phyloP scores from a whole-genome alignment of 352 stramenopile genomes.

The Phytophthora litchii region DNA sequence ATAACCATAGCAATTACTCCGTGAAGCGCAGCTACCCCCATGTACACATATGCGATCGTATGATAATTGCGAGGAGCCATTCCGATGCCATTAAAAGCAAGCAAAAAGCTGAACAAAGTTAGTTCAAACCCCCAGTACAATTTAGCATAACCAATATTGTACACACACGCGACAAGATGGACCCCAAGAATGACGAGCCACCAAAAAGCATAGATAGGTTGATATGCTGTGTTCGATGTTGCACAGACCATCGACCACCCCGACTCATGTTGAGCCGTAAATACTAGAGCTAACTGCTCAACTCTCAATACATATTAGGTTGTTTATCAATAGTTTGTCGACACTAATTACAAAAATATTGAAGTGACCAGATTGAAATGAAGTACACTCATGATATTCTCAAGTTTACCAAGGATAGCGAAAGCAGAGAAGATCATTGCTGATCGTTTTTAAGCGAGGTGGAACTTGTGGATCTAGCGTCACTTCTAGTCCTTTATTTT shows the following conservation, averaged over 20 bases:
- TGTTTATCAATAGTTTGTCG: background rate
- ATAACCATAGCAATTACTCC: slow-evolving; percentile 16
- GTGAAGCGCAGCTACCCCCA: slow-evolving; percentile 26
- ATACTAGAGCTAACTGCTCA: slow-evolving; percentile 6
- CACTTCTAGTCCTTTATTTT: slow-evolving; percentile 1
- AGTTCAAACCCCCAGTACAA: slow-evolving; percentile 29
- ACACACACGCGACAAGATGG: slow-evolving; percentile 15
- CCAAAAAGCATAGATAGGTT: slow-evolving; percentile 28
- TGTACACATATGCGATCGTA: slow-evolving; percentile 24
- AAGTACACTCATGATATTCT: too few relatives aligned
- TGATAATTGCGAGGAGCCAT: slow-evolving; percentile 21
- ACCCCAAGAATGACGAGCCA: slow-evolving; percentile 24
- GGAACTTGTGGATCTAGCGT: background rate
- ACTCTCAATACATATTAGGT: background rate
- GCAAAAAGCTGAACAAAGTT: slow-evolving; percentile 12
- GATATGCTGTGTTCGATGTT: slow-evolving; percentile 4
- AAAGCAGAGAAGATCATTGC: too few relatives aligned
- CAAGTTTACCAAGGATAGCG: too few relatives aligned
- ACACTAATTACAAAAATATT: too few relatives aligned
- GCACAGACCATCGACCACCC: background rate
- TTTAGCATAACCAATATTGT: slow-evolving; percentile 19
- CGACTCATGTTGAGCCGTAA: slow-evolving; percentile 1
- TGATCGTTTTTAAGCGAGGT: too few relatives aligned
- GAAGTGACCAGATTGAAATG: too few relatives aligned
- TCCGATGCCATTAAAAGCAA: slow-evolving; percentile 24